Base-by-base conservation (phyloP, 2,329 filamentous ascomycete species). In the Penicillium sclerotigenum region DNA sequence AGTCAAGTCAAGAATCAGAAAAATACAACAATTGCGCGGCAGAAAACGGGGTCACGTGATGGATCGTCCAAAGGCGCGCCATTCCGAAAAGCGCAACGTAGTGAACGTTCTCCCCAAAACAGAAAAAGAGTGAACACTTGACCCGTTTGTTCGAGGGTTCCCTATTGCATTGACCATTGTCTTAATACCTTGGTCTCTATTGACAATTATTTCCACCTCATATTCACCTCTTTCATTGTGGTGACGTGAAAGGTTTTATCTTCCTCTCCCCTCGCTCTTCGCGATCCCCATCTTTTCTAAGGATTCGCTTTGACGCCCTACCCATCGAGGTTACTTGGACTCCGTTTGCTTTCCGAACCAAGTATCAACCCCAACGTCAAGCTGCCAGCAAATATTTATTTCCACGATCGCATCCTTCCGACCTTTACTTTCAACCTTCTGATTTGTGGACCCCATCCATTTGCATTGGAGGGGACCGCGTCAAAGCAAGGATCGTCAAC, bases 11-110 rank as follows among this genome's bases (percentile, higher is more conserved):
- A 45, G 36, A 52, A 29, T 34, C 29, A 51, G 57, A 52, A 59
- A 51, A 51, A 50, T 50, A 50, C 37, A 43, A 50, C 26, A 37
- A 48, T 47, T 34, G 48, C 58, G 45, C 59, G 59, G 61, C 60
- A 68, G 59, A 71, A 72, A 70, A 63, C 61, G 49, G 14, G 4
- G n/a, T 69, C 71, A 73, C 71, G 71, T 73, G 71, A 61, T 11
- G 1, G 59, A 62, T 65, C 60, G 65, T 71, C 70, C 71, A 68
- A 68, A 58, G 62, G 62, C 66, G 65, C 62, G 65, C 56, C 62
- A 65, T 65, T 66, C 55, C 65, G 66, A 57, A 61, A 65, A 65
- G 68, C 69, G 68, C 68, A 51, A 22, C 34, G n/a, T 41, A 47
- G 31, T 38, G 56, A 55, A 46, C 42, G 29, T 47, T 42, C 28